These are phyloP conservation scores for Huntiella decipiens DNA, from an alignment of 2,329 filamentous ascomycete genomes.

Conservation along the genomic window DNA sequence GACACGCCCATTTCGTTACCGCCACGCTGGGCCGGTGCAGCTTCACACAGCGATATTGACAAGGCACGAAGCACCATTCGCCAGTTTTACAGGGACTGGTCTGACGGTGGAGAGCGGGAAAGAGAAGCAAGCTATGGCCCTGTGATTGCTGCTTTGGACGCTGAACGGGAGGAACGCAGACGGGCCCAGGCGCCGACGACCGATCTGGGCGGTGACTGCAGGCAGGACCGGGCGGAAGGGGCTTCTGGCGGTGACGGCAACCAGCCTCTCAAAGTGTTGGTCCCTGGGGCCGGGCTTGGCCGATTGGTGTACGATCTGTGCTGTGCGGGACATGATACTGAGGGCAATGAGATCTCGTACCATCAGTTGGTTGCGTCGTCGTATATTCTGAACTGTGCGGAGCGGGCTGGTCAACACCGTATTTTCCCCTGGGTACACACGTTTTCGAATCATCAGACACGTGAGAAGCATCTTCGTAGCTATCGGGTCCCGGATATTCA, in stretches of 20 bases:
- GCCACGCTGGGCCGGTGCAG: conserved; percentile 47
- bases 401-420: conserved; percentile 40
- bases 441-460: conserved; percentile 67
- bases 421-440: conserved; percentile 73
- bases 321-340: conserved; percentile 48
- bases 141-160: conserved; percentile 45
- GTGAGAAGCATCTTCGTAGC: conserved; percentile 54
- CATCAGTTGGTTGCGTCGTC: conserved; percentile 81
- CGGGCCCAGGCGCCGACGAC: neutral
- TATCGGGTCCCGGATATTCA: conserved; percentile 69
- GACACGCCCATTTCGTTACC: conserved; percentile 27
- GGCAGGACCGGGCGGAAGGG: neutral
- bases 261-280: conserved; percentile 43
- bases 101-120: conserved; percentile 54
- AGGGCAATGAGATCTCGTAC: conserved; percentile 93
- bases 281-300: conserved; percentile 79
- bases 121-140: conserved; percentile 60
- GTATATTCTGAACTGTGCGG: conserved; percentile 53
- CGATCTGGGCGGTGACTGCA: no score
- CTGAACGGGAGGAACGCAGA: conserved; percentile 21
- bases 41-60: conserved; percentile 59
- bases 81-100: conserved; percentile 94
- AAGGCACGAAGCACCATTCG: conserved; percentile 85
- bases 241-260: no score
- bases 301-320: conserved; percentile 79